These are phyloP conservation scores for Dimocarpus longan DNA, from an alignment of 345 rosid species.

Conservation along the genomic window DNA sequence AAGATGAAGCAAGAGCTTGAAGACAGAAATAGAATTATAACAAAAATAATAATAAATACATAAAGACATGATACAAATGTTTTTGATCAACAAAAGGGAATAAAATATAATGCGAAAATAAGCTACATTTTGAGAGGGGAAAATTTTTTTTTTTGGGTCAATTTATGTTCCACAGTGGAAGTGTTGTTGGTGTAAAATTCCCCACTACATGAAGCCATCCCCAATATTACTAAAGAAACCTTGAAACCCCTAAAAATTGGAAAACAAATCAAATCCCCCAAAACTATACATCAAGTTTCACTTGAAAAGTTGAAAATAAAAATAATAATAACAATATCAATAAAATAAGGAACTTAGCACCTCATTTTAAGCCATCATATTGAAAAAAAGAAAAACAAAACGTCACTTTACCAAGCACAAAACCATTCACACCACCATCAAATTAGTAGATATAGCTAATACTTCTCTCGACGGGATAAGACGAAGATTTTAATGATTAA, in stretches of 20 bases:
- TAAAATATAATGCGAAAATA: constrained; percentile 11
- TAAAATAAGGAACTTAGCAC: constrained; percentile 6
- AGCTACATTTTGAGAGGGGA: constrained; percentile 10
- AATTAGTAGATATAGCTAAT: constrained; percentile 20
- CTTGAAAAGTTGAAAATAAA: background rate
- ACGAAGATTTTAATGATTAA: background rate
- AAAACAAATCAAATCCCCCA: constrained; percentile 12
- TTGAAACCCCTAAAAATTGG: constrained; percentile 17
- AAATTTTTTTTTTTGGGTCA: background rate
- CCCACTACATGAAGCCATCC: constrained; percentile 9
- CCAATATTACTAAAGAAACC: constrained; percentile 3
- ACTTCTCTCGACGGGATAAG: background rate
- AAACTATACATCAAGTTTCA: constrained; percentile 24
- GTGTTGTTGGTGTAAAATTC: background rate
- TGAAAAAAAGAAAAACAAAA: background rate
- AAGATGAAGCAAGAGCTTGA: background rate
- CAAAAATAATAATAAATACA: background rate
- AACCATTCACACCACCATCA: constrained; percentile 23
- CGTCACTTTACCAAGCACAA: constrained; percentile 19
- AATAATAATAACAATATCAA: background rate
- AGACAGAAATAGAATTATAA: background rate
- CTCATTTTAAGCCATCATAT: constrained; percentile 12
- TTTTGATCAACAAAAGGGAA: background rate
- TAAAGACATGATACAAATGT: background rate
- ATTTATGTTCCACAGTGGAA: constrained; percentile 8